Percentiles rank a stretch among this genome's conserved stretches.
These are phyloP conservation scores for Populus alba DNA, from an alignment of 345 rosid species.

Conservation along the genomic window DNA sequence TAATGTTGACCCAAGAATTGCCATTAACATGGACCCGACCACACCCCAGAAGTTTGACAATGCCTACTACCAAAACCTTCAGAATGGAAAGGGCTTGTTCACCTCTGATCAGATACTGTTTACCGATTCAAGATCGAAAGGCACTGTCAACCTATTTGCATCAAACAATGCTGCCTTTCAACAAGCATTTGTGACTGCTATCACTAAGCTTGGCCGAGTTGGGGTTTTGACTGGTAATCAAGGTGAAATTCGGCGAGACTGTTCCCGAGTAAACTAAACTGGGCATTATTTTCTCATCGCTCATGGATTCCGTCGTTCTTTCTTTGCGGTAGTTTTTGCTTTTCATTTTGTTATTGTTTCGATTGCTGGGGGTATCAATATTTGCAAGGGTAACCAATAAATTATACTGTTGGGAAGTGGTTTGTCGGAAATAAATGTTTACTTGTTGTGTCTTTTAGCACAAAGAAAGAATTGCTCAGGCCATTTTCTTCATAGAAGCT, in stretches of 20 bases:
- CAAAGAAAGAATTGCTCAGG: too few relatives aligned
- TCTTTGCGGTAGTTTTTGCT: background rate
- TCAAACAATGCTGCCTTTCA: constrained; percentile 48
- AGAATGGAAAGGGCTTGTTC: constrained; percentile 67
- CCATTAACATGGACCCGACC: constrained; percentile 80
- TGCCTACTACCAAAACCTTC: constrained; percentile 65
- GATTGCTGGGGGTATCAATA: too few relatives aligned
- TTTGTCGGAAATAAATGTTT: too few relatives aligned
- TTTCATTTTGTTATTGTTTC: background rate
- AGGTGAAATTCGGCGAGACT: constrained; percentile 74
- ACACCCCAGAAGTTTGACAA: constrained; percentile 76
- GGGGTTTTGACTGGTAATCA: constrained; percentile 59
- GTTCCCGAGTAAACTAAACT: constrained; percentile 9
- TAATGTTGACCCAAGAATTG: constrained; percentile 61
- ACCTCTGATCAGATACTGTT: constrained; percentile 66
- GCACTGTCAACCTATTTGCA: constrained; percentile 57
- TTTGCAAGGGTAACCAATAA: too few relatives aligned
- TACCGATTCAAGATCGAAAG: constrained; percentile 56
- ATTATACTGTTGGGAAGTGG: too few relatives aligned
- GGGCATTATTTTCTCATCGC: too few relatives aligned
- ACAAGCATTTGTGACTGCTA: constrained; percentile 61
- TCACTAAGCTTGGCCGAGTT: constrained; percentile 72
- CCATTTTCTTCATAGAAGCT: too few relatives aligned
- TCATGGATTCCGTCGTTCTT: background rate
- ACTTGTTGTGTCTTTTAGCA: too few relatives aligned